Conservation (phyloP, 2,329 filamentous ascomycete species). For the Teratosphaeriaceae sp. region DNA sequence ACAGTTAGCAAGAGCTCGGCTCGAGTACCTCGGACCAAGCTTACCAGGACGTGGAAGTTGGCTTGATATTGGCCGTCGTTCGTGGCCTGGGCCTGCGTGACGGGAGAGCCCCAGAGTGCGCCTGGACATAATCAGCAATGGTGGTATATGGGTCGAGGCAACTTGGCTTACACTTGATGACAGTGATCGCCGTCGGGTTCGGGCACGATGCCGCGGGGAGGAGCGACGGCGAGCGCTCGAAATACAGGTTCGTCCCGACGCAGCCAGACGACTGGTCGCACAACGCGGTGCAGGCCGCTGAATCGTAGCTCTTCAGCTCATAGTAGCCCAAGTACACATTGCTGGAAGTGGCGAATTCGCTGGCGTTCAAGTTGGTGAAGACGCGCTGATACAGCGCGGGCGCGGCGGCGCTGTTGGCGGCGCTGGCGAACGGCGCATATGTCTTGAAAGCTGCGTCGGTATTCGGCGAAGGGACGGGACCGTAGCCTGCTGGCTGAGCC, state of each 20-base stretch:
- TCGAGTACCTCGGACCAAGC: background rate
- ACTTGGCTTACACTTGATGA: constrained; percentile 33
- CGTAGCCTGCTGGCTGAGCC: constrained; percentile 3
- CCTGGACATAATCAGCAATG: too few relatives aligned
- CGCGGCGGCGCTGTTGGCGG: constrained; percentile 1
- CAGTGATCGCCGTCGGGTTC: constrained; percentile 29
- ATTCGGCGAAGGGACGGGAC: constrained; percentile 6
- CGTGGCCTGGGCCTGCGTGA: constrained; percentile 23
- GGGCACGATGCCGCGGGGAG: constrained; percentile 26
- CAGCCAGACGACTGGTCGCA: constrained; percentile 16
- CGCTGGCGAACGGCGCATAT: constrained; percentile 1
- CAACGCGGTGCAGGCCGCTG: constrained; percentile 11
- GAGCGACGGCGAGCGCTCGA: constrained; percentile 28
- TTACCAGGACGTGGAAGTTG: constrained; percentile 27
- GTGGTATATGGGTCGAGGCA: too few relatives aligned
- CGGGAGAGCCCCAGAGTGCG: constrained; percentile 27
- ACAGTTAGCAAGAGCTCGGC: background rate
- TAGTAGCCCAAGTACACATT: constrained; percentile 14
- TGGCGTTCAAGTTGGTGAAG: constrained; percentile 10
- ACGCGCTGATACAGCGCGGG: constrained; percentile 7
- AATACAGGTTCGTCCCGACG: constrained; percentile 19
- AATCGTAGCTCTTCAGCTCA: constrained; percentile 14
- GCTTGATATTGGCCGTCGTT: constrained; percentile 30
- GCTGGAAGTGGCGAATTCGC: constrained; percentile 3
- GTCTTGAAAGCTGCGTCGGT: constrained; percentile 5